Conservation (phyloP, 2,329 filamentous ascomycete genomes). For the Ilyonectria destructans region DNA sequence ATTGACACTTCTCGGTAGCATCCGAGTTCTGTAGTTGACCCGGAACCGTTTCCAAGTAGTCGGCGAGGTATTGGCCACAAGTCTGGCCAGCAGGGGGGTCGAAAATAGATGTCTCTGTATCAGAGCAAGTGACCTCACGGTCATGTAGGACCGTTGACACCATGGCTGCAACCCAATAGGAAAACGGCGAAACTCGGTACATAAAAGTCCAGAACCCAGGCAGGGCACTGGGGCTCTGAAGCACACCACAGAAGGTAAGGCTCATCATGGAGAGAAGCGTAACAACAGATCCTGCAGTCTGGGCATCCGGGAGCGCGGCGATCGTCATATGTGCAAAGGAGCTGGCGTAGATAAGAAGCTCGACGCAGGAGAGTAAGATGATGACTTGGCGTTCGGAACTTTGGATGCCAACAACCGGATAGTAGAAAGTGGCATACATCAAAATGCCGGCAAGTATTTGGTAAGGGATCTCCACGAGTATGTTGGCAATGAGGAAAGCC, state of each 20-base stretch:
- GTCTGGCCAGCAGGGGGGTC: conserved; percentile 63
- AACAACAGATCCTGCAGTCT: conserved; percentile 76
- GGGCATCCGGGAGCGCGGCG: conserved; percentile 77
- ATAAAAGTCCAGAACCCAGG: conserved; percentile 82
- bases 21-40: conserved; percentile 73
- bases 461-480: too few species aligned
- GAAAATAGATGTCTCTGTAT: conserved; percentile 74
- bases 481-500: too few species aligned
- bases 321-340: conserved; percentile 84
- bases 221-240: conserved; percentile 70
- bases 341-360: conserved; percentile 80
- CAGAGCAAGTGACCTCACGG: conserved; percentile 65
- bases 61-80: conserved; percentile 20
- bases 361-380: conserved; percentile 72
- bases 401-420: conserved; percentile 69
- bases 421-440: conserved; percentile 79
- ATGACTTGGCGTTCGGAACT: conserved; percentile 71
- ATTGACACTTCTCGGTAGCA: conserved; percentile 71
- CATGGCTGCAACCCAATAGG: conserved; percentile 70
- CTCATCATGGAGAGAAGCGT: conserved; percentile 72
- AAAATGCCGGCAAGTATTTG: conserved; percentile 77
- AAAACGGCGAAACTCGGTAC: conserved; percentile 75
- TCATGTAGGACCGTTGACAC: conserved; percentile 73
- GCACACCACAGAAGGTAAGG: conserved; percentile 76
- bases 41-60: conserved; percentile 13